Percentiles rank a stretch among this genome's conserved stretches.
phyloP scores from a whole-genome alignment of 192 early-diverging fungal genomes.

The Chytriomyces confervae region DNA sequence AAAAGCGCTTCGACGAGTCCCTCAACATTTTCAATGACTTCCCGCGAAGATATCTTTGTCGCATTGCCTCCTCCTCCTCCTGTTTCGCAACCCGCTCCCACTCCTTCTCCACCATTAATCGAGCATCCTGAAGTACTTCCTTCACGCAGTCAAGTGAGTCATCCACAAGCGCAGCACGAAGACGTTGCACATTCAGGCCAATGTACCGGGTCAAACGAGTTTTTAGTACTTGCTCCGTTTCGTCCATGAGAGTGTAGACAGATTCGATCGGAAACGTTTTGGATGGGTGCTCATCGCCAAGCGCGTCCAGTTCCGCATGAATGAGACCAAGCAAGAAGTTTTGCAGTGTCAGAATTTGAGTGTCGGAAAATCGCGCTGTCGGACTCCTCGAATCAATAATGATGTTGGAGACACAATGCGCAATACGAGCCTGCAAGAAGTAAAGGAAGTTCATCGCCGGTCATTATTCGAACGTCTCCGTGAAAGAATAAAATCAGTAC shows the following conservation, averaged over 20 bases:
- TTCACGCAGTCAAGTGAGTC: conserved; percentile 15
- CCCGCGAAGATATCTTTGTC: not conserved
- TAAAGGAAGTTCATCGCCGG: not conserved
- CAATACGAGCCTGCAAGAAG: conserved; percentile 10
- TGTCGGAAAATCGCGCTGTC: not conserved
- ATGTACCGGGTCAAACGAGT: conserved; percentile 13
- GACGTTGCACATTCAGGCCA: conserved; percentile 16
- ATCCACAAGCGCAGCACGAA: conserved; percentile 9
- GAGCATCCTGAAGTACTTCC: conserved; percentile 13
- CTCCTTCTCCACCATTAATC: not conserved
- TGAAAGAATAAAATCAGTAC: too few relatives aligned
- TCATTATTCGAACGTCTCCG: too few relatives aligned
- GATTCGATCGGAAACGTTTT: not conserved
- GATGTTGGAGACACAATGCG: conserved; percentile 4
- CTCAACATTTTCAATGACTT: too few relatives aligned
- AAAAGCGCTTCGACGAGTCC: too few relatives aligned
- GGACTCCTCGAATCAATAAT: not conserved
- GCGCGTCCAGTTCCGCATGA: conserved; percentile 11
- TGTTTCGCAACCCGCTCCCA: conserved; percentile 6
- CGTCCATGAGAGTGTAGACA: conserved; percentile 3
- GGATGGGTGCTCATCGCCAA: not conserved
- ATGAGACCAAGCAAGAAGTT: conserved; percentile 18
- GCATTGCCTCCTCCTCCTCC: conserved; percentile 5
- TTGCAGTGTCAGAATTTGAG: conserved; percentile 12
- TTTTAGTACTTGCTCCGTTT: not conserved